A percentile compares a stretch with the other conserved stretches of the same genome.
Evolutionary conservation across 371 early-diverging fungal genomes (phyloP).

Genomic region (Apophysomyces trapeziformis): DNA sequence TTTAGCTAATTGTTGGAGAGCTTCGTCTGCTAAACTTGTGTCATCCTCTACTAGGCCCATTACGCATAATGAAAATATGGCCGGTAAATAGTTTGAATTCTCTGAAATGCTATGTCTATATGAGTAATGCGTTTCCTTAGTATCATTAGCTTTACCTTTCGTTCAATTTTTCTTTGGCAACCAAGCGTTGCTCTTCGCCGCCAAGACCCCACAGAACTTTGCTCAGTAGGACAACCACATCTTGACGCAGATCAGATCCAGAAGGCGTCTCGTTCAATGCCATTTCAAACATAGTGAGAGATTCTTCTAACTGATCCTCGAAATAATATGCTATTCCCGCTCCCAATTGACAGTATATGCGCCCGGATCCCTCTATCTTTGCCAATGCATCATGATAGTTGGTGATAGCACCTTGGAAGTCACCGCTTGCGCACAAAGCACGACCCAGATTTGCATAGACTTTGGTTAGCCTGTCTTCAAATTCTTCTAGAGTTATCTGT

Average conservation of each 20-base stretch:
- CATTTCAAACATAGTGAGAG: constrained; percentile 73
- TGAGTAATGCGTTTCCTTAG: constrained; percentile 11
- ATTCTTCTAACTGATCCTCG: constrained; percentile 64
- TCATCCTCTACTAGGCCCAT: constrained; percentile 82
- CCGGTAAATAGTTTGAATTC: constrained; percentile 62
- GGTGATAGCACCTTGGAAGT: constrained; percentile 53
- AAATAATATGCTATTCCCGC: constrained; percentile 83
- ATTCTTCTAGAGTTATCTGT: constrained; percentile 20
- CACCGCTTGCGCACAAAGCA: constrained; percentile 57
- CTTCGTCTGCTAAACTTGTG: constrained; percentile 72
- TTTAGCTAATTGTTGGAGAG: constrained; percentile 75
- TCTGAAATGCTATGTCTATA: constrained; percentile 52
- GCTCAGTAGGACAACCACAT: constrained; percentile 73
- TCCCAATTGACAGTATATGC: constrained; percentile 64
- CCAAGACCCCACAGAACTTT: constrained; percentile 91
- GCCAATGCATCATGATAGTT: constrained; percentile 45
- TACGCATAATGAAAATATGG: constrained; percentile 77
- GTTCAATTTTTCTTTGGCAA: constrained; percentile 85
- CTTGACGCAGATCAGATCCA: constrained; percentile 55
- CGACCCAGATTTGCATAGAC: constrained; percentile 69
- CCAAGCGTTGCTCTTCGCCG: constrained; percentile 72
- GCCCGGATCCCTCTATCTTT: constrained; percentile 30
- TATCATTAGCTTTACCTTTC: constrained; percentile 41
- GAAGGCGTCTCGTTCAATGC: constrained; percentile 63
- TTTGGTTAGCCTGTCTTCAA: constrained; percentile 31